Evolutionary conservation across 108 stramenopile species (phyloP), one percentile per base, ranked within the genome.

Genomic region (Nitzschia sp.): DNA sequence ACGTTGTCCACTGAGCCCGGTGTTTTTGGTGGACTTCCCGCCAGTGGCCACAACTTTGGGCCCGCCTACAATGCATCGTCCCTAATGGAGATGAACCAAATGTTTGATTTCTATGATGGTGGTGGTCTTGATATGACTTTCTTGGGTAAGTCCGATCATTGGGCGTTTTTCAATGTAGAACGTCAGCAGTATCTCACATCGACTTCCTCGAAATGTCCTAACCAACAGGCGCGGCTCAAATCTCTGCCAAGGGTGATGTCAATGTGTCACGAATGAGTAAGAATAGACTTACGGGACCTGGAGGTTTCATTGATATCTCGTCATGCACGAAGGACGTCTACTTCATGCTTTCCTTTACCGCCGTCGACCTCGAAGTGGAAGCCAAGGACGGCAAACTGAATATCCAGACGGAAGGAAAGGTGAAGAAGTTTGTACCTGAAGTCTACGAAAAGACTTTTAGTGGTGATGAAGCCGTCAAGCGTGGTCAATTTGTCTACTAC

Each of bases 231-330:
- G 86, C 86, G 5, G 92, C 89, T 30, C 77, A 93, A 71, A 78
- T 89, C 1, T 69, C 71, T 21, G 46, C 67, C 2, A 59, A 75
- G 28, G 92, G 92, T 6, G 88, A 93, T 76, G 88, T 93, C 32
- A 93, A 93, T 55, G 91, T 93, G n/a, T 86, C 84, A 23, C 54
- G 87, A 48, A 85, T 93, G 77, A 68, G 63, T 2, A 71, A 81
- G 69, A 46, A 74, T 54, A 66, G 76, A 6, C 71, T 93, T 23
- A 92, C 79, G 3, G 92, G 92, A 19, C 92, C 92, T 19, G 92
- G 92, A 47, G 92, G 92, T 0, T 93, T 93, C 69, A 84, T 93
- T 32, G 92, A 93, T 60, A 93, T 93, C 55, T 78, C 83, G 2
- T 85, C 86, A 55, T 82, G 80, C 8, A 93, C 92, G 0, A 54